A percentile compares a stretch with the other conserved stretches of the same genome.
These are phyloP conservation scores for Colletotrichum spinosum DNA, from an alignment of 2,329 filamentous ascomycete species.

Conservation along the genomic window DNA sequence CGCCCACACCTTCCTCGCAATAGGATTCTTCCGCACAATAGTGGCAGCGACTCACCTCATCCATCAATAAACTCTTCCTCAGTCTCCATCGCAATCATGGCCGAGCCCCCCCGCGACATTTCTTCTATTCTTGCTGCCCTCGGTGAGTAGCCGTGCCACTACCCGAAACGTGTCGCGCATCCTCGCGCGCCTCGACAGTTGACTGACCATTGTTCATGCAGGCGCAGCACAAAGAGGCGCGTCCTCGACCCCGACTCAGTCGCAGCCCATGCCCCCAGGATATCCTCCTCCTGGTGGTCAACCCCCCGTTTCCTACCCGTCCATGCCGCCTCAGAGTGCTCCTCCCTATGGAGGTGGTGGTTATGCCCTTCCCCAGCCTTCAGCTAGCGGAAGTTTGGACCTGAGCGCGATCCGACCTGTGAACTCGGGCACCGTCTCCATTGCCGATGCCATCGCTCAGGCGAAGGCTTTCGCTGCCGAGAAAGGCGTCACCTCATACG, in stretches of 20 bases:
- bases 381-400: slow-evolving; percentile 81
- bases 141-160: slow-evolving; percentile 50
- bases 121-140: slow-evolving; percentile 62
- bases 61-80: no score
- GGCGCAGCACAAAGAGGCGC: slow-evolving; percentile 59
- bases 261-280: slow-evolving; percentile 52
- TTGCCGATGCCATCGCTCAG: slow-evolving; percentile 86
- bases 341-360: slow-evolving; percentile 50
- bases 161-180: slow-evolving; percentile 7
- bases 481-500: slow-evolving; percentile 76
- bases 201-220: slow-evolving; percentile 35
- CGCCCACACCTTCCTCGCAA: no score
- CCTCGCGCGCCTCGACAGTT: slow-evolving; percentile 24
- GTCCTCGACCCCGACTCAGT: slow-evolving; percentile 55
- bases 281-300: slow-evolving; percentile 52
- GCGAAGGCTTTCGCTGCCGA: slow-evolving; percentile 85
- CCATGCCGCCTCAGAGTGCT: slow-evolving; percentile 48
- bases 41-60: no score
- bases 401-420: slow-evolving; percentile 83
- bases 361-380: slow-evolving; percentile 72
- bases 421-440: slow-evolving; percentile 83
- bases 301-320: slow-evolving; percentile 50
- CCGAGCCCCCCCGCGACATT: slow-evolving; percentile 54
- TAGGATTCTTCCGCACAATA: no score
- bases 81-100: slow-evolving; percentile 44